Conservation (phyloP, 805 yeast genomes). For the Ogataea nakhonphanomensis region DNA sequence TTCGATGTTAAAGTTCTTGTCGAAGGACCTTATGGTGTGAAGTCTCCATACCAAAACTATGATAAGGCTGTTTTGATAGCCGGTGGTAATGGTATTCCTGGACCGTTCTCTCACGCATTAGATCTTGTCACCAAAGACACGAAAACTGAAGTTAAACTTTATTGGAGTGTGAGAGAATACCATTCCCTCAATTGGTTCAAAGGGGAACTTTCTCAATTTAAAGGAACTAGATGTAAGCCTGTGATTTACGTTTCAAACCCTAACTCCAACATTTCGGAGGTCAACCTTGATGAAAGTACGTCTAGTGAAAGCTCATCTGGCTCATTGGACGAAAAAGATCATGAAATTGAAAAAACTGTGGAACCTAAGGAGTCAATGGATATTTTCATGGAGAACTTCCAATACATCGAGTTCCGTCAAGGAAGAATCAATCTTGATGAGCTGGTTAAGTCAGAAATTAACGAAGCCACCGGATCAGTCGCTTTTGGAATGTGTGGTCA, state of each 20-base stretch:
- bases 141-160: slow-evolving; percentile 40
- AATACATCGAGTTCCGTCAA: slow-evolving; percentile 40
- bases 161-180: slow-evolving; percentile 62
- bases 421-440: slow-evolving; percentile 41
- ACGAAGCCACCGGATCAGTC: slow-evolving; percentile 36
- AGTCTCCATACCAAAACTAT: slow-evolving; percentile 47
- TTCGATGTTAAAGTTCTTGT: slow-evolving; percentile 36
- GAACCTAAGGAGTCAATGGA: slow-evolving; percentile 16
- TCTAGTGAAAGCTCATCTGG: slow-evolving; percentile 9
- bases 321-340: slow-evolving; percentile 12
- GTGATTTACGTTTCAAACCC: slow-evolving; percentile 42
- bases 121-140: slow-evolving; percentile 31
- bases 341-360: slow-evolving; percentile 10
- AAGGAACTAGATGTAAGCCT: slow-evolving; percentile 34
- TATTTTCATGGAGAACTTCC: slow-evolving; percentile 26
- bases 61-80: slow-evolving; percentile 58
- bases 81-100: slow-evolving; percentile 77
- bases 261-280: slow-evolving; percentile 10
- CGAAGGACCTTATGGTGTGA: slow-evolving; percentile 75
- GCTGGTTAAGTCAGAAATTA: slow-evolving; percentile 37
- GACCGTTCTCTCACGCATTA: slow-evolving; percentile 42
- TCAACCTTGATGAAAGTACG: slow-evolving; percentile 5
- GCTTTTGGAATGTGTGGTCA: slow-evolving; percentile 52
- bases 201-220: slow-evolving; percentile 39
- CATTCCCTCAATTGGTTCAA: slow-evolving; percentile 49